phyloP scores from a whole-genome alignment of 805 yeast species.

The Nakazawaea populi region DNA sequence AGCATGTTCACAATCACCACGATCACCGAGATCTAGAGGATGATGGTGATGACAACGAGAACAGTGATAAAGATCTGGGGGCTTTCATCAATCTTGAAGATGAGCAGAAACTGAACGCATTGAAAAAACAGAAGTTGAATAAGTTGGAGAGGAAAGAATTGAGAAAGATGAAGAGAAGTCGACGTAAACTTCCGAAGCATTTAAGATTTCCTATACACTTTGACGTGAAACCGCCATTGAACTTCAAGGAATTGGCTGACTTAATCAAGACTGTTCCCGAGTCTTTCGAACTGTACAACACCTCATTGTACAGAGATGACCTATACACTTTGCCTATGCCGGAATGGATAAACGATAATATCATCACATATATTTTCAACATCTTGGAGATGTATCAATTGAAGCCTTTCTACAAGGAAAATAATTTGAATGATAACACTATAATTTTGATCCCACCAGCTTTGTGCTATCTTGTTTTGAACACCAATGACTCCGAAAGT shows the following conservation, averaged over 20 bases:
- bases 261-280: slow-evolving; percentile 18
- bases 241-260: slow-evolving; percentile 3
- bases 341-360: slow-evolving; percentile 73
- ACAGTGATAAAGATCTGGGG: too few species aligned
- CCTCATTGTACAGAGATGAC: slow-evolving; percentile 55
- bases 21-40: slow-evolving; percentile 5
- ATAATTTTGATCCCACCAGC: slow-evolving; percentile 51
- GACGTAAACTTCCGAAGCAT: slow-evolving; percentile 1
- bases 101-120: not conserved
- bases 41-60: slow-evolving; percentile 2
- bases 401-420: slow-evolving; percentile 15
- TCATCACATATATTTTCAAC: slow-evolving; percentile 58
- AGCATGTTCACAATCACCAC: slow-evolving; percentile 2
- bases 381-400: slow-evolving; percentile 15
- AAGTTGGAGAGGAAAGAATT: slow-evolving; percentile 19
- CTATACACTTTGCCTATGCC: slow-evolving; percentile 50
- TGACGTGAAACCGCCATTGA: not conserved
- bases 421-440: slow-evolving; percentile 20
- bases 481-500: not conserved
- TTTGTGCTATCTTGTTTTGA: slow-evolving; percentile 51
- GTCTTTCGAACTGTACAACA: slow-evolving; percentile 46
- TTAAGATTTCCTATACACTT: not conserved
- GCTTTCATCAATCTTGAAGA: not conserved
- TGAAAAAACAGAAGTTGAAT: slow-evolving; percentile 12
- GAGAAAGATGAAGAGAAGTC: slow-evolving; percentile 19